A percentile compares a stretch with the other conserved stretches of the same genome.
Conservation (phyloP, 352 stramenopile genomes). For the Globisporangium echinulatum region DNA sequence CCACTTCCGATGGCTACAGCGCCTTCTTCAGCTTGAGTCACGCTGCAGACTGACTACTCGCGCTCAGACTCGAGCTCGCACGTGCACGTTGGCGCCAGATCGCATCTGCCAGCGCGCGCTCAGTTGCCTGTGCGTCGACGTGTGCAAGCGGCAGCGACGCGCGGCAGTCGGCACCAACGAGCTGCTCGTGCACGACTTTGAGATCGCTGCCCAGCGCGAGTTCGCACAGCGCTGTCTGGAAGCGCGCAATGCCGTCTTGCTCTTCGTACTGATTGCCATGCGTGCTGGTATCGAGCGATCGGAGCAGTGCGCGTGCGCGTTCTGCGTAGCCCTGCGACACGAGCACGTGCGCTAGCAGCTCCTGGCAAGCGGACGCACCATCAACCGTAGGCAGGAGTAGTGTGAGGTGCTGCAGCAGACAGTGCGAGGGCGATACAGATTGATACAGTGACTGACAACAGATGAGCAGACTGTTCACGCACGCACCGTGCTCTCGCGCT, state of each 20-base stretch:
- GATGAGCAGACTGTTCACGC: background rate
- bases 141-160: constrained; percentile 9
- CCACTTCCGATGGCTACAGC: background rate
- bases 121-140: constrained; percentile 7
- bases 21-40: background rate
- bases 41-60: background rate
- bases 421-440: too few species aligned
- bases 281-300: background rate
- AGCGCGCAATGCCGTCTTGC: constrained; percentile 17
- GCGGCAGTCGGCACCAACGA: constrained; percentile 6
- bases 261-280: constrained; percentile 11
- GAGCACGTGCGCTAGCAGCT: constrained; percentile 39
- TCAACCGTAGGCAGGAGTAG: too few species aligned
- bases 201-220: constrained; percentile 13
- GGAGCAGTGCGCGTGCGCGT: constrained; percentile 7
- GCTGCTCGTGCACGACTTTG: constrained; percentile 4
- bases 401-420: too few species aligned
- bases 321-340: constrained; percentile 18
- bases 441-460: background rate
- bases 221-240: constrained; percentile 30
- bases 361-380: constrained; percentile 15
- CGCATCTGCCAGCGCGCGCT: background rate
- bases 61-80: background rate
- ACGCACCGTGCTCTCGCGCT: constrained; percentile 26
- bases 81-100: background rate